A percentile compares a stretch with the other conserved stretches of the same genome.
phyloP scores from a whole-genome alignment of 73 alveolate genomes.

The Durusdinium trenchii region DNA sequence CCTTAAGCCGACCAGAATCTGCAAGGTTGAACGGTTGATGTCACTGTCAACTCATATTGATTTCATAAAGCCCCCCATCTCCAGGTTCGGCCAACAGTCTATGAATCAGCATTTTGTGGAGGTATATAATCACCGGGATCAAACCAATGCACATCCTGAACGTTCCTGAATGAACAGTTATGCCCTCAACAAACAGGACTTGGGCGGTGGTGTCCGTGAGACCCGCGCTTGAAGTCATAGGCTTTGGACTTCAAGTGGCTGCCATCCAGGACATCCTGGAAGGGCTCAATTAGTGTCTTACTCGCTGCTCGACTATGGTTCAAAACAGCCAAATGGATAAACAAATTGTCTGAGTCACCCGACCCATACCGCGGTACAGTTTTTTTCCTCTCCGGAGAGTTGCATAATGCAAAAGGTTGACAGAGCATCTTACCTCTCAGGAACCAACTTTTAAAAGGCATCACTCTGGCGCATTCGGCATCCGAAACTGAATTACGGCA shows the following conservation, averaged over 20 bases:
- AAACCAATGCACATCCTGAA: background rate
- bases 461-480: too few relatives aligned
- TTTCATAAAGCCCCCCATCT: background rate
- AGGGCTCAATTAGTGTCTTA: background rate
- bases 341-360: too few relatives aligned
- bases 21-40: background rate
- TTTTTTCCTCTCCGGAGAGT: too few relatives aligned
- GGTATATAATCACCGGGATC: background rate
- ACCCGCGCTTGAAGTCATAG: background rate
- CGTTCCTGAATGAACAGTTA: background rate
- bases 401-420: too few relatives aligned
- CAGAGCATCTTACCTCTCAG: too few relatives aligned
- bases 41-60: background rate
- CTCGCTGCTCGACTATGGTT: background rate
- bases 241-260: conserved; percentile 46
- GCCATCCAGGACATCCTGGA: conserved; percentile 47
- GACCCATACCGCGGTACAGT: too few relatives aligned
- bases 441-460: too few relatives aligned
- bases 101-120: background rate
- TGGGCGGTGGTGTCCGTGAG: background rate
- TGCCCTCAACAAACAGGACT: background rate
- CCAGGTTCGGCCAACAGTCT: background rate
- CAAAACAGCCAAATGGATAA: too few relatives aligned
- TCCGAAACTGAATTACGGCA: background rate
- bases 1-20: background rate